These are phyloP conservation scores for Boletus reticulatus DNA, from an alignment of 768 basidiomycete species.

Conservation along the genomic window DNA sequence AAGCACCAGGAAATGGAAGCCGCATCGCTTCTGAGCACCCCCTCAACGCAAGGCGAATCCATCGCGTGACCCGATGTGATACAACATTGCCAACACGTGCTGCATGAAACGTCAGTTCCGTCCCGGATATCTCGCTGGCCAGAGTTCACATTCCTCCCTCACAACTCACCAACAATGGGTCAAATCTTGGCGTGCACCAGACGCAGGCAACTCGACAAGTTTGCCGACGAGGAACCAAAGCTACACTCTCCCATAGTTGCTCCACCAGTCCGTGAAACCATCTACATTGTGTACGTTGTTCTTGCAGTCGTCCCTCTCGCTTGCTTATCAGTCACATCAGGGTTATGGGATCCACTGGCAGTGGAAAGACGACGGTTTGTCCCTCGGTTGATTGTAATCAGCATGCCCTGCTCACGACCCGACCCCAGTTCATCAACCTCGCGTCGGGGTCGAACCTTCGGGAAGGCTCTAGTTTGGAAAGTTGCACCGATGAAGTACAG, in stretches of 20 bases:
- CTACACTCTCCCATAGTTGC: constrained; percentile 5
- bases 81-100: constrained; percentile 30
- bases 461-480: constrained; percentile 34
- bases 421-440: constrained; percentile 36
- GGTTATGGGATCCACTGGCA: constrained; percentile 35
- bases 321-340: constrained; percentile 30
- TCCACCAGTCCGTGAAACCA: constrained; percentile 22
- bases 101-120: constrained; percentile 24
- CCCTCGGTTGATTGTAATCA: not conserved
- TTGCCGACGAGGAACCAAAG: constrained; percentile 28
- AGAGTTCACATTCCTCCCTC: constrained; percentile 13
- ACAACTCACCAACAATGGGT: constrained; percentile 26
- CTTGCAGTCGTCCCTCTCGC: not conserved
- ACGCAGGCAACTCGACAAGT: constrained; percentile 25
- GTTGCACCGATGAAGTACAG: constrained; percentile 35
- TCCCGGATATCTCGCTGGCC: constrained; percentile 25
- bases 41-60: constrained; percentile 25
- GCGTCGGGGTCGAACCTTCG: constrained; percentile 32
- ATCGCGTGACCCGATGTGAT: constrained; percentile 28
- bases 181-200: constrained; percentile 26
- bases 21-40: constrained; percentile 25
- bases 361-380: constrained; percentile 35
- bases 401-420: not conserved
- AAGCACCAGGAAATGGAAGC: constrained; percentile 16
- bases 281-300: constrained; percentile 28